phyloP scores from a whole-genome alignment of 2,329 filamentous ascomycete genomes.

The Colletotrichum tamarilloi region DNA sequence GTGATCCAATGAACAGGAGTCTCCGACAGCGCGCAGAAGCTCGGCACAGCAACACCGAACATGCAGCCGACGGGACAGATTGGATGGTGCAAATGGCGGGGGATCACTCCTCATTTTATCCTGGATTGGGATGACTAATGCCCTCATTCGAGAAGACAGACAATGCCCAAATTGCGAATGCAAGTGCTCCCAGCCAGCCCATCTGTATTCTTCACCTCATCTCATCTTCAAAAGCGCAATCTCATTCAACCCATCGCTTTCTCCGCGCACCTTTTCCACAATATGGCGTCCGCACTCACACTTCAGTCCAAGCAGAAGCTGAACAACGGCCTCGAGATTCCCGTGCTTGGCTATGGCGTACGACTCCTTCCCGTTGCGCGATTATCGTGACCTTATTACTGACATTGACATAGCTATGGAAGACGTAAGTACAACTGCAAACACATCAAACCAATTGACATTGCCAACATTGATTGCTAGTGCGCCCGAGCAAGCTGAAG shows the following conservation, averaged over 20 bases:
- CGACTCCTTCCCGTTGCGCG: constrained; percentile 39
- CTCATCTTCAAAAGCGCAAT: not conserved
- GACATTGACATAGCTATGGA: constrained; percentile 56
- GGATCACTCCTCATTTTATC: not conserved
- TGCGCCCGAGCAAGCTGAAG: constrained; percentile 49
- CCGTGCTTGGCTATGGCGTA: constrained; percentile 65
- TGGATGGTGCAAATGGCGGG: constrained; percentile 1
- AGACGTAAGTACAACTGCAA: constrained; percentile 54
- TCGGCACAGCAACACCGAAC: constrained; percentile 32
- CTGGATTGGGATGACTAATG: constrained; percentile 25
- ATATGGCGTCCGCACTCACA: constrained; percentile 57
- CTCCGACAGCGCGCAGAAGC: not conserved
- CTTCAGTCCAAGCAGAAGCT: constrained; percentile 63
- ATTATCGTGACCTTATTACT: constrained; percentile 27
- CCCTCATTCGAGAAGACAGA: constrained; percentile 4
- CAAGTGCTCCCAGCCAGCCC: not conserved
- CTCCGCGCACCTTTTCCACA: not conserved
- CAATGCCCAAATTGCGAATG: not conserved
- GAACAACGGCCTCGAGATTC: constrained; percentile 65
- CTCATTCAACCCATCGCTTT: not conserved
- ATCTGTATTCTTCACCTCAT: not conserved
- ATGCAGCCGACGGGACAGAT: constrained; percentile 11
- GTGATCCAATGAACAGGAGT: not conserved
- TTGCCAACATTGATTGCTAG: constrained; percentile 36
- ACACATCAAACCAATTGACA: not conserved